These are phyloP conservation scores for Parafenestella ontariensis DNA, from an alignment of 2,329 filamentous ascomycete genomes.

Conservation along the genomic window DNA sequence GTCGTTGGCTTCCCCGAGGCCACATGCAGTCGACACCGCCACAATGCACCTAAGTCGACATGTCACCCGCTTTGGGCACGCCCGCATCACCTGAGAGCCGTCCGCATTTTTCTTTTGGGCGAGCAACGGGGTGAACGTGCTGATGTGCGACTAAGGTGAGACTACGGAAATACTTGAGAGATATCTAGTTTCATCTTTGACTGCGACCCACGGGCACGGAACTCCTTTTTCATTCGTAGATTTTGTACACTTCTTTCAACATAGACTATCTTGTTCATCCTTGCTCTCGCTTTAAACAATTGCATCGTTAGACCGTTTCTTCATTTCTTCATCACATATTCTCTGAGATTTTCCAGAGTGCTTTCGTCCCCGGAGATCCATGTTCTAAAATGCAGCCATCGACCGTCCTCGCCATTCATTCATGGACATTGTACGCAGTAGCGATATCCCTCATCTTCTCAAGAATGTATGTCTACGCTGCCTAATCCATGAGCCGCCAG, in stretches of 20 bases:
- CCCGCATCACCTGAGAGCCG: not conserved
- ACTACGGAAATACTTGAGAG: not conserved
- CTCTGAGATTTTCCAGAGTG: no score
- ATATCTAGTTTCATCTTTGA: not conserved
- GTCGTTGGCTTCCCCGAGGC: not conserved
- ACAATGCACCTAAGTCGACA: not conserved
- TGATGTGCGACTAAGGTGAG: not conserved
- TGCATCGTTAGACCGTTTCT: not conserved
- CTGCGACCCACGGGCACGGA: not conserved
- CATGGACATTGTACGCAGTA: conserved; percentile 33
- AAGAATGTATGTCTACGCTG: conserved; percentile 23
- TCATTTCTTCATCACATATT: not conserved
- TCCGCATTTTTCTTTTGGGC: not conserved
- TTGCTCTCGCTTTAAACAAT: not conserved
- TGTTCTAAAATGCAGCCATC: conserved; percentile 7
- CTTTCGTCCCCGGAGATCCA: no score
- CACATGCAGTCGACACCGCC: not conserved
- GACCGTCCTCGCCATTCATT: conserved; percentile 25
- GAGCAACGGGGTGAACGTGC: not conserved
- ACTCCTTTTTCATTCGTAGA: not conserved
- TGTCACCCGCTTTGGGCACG: conserved; percentile 1
- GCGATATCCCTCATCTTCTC: conserved; percentile 29
- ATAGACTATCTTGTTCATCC: not conserved
- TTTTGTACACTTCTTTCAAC: not conserved
- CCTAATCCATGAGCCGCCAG: not conserved